phyloP scores from a whole-genome alignment of 2,329 filamentous ascomycete genomes.

The Fusarium penzigii region DNA sequence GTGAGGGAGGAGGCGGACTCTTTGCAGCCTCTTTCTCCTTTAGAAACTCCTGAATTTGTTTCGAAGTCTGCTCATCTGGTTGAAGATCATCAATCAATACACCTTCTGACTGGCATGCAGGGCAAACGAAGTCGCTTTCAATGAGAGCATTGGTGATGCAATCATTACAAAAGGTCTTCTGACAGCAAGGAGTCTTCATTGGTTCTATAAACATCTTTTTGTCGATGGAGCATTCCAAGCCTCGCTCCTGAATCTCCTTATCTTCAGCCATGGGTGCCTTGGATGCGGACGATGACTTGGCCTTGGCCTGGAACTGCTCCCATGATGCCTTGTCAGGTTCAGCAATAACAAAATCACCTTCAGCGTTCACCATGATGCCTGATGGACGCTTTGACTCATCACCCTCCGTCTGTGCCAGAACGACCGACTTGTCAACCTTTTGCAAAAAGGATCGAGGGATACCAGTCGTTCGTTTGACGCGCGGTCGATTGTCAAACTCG shows the following conservation, averaged over 20 bases:
- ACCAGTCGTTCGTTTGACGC: slow-evolving; percentile 94
- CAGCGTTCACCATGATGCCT: slow-evolving; percentile 95
- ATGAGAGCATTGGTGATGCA: slow-evolving; percentile 99
- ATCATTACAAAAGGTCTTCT: slow-evolving; percentile 98
- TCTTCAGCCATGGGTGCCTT: slow-evolving; percentile 75
- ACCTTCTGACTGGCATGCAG: slow-evolving; percentile 85
- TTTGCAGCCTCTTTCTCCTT: slow-evolving; percentile 57
- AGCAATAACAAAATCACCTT: slow-evolving; percentile 96
- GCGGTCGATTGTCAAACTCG: slow-evolving; percentile 88
- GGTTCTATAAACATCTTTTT: slow-evolving; percentile 98
- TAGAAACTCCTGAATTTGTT: slow-evolving; percentile 76
- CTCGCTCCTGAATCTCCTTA: slow-evolving; percentile 84
- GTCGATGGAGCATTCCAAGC: slow-evolving; percentile 93
- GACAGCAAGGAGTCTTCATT: slow-evolving; percentile 98
- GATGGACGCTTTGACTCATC: slow-evolving; percentile 83
- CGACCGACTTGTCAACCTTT: slow-evolving; percentile 87
- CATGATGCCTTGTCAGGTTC: slow-evolving; percentile 94
- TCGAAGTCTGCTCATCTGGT: slow-evolving; percentile 74
- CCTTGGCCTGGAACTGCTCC: slow-evolving; percentile 96
- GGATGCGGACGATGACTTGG: slow-evolving; percentile 81
- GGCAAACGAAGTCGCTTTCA: slow-evolving; percentile 96
- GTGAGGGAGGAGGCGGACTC: slow-evolving; percentile 37
- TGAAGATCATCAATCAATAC: slow-evolving; percentile 91
- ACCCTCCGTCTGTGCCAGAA: slow-evolving; percentile 71
- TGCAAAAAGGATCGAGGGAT: slow-evolving; percentile 95